Percentiles rank a stretch among this genome's conserved stretches.
These are phyloP conservation scores for Chlorencoelia australis DNA, from an alignment of 2,329 filamentous ascomycete genomes.

Conservation along the genomic window DNA sequence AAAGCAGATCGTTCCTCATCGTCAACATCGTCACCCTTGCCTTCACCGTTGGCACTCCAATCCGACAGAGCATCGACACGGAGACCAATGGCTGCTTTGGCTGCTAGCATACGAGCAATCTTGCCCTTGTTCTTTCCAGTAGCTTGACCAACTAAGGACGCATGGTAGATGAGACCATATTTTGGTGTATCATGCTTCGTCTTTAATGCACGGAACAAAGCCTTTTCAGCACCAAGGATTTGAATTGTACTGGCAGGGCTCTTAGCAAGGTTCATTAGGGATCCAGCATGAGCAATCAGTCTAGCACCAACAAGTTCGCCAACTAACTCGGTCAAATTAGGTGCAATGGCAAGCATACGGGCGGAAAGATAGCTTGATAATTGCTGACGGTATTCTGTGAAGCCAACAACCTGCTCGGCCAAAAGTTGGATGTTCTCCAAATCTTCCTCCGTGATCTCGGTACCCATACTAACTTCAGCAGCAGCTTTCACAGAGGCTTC, in stretches of 20 bases:
- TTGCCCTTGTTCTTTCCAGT: constrained; percentile 99
- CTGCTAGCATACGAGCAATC: constrained; percentile 90
- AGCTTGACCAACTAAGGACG: constrained; percentile 89
- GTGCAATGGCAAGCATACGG: constrained; percentile 94
- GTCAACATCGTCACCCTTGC: constrained; percentile 53
- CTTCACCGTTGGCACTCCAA: constrained; percentile 58
- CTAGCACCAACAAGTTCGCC: constrained; percentile 90
- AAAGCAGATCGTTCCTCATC: constrained; percentile 84
- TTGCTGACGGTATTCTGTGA: constrained; percentile 82
- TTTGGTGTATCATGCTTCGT: constrained; percentile 99
- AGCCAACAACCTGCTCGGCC: constrained; percentile 85
- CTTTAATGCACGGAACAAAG: constrained; percentile 94
- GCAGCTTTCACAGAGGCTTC: constrained; percentile 86
- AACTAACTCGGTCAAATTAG: constrained; percentile 87
- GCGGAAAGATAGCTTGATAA: constrained; percentile 82
- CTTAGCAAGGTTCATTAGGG: constrained; percentile 90
- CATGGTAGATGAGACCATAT: constrained; percentile 91
- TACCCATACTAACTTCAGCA: constrained; percentile 96
- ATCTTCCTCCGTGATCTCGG: constrained; percentile 89
- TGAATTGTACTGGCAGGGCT: constrained; percentile 91
- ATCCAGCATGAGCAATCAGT: constrained; percentile 89
- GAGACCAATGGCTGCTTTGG: constrained; percentile 86
- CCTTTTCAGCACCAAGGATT: constrained; percentile 97
- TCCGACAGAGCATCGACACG: constrained; percentile 84
- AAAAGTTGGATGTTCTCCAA: constrained; percentile 85